These are phyloP conservation scores for Xerocomus amazonicus DNA, from an alignment of 1,284 basidiomycete genomes.

Conservation along the genomic window DNA sequence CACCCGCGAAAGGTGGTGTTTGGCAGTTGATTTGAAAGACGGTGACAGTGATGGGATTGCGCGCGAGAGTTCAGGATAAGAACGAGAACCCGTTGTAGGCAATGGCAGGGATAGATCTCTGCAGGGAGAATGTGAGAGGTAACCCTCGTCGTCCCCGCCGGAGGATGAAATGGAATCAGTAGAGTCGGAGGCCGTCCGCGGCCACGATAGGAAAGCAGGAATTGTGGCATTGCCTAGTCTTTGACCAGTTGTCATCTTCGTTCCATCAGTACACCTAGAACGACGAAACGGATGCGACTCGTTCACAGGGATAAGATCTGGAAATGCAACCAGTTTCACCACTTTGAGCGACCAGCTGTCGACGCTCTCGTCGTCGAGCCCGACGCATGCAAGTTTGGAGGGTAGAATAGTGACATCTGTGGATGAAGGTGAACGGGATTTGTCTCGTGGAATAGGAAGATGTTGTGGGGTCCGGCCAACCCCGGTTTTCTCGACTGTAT, in stretches of 20 bases:
- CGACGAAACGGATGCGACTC: slow-evolving; percentile 8
- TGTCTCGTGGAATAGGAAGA: slow-evolving; percentile 24
- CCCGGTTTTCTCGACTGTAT: slow-evolving; percentile 8
- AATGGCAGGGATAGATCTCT: slow-evolving; percentile 34
- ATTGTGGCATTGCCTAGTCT: slow-evolving; percentile 13
- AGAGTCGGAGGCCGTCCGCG: slow-evolving; percentile 23
- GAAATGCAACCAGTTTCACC: slow-evolving; percentile 69
- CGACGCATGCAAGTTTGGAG: slow-evolving; percentile 55
- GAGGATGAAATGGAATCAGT: slow-evolving; percentile 29
- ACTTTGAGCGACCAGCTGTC: slow-evolving; percentile 73
- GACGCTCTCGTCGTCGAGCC: slow-evolving; percentile 56
- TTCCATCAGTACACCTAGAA: slow-evolving; percentile 1
- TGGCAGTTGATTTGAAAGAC: slow-evolving; percentile 36
- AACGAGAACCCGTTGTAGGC: slow-evolving; percentile 37
- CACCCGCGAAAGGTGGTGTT: slow-evolving; percentile 31
- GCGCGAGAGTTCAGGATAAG: slow-evolving; percentile 41
- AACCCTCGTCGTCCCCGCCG: slow-evolving; percentile 47
- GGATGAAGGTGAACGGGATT: slow-evolving; percentile 46
- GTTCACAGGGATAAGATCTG: slow-evolving; percentile 54
- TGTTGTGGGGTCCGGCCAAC: slow-evolving; percentile 6
- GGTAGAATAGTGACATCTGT: slow-evolving; percentile 47
- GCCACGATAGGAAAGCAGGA: slow-evolving; percentile 23
- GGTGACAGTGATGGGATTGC: slow-evolving; percentile 23
- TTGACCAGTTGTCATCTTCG: slow-evolving; percentile 10
- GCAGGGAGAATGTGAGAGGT: slow-evolving; percentile 53